These are phyloP conservation scores for Neohortaea acidophila DNA, from an alignment of 495 filamentous ascomycete genomes.

Conservation along the genomic window DNA sequence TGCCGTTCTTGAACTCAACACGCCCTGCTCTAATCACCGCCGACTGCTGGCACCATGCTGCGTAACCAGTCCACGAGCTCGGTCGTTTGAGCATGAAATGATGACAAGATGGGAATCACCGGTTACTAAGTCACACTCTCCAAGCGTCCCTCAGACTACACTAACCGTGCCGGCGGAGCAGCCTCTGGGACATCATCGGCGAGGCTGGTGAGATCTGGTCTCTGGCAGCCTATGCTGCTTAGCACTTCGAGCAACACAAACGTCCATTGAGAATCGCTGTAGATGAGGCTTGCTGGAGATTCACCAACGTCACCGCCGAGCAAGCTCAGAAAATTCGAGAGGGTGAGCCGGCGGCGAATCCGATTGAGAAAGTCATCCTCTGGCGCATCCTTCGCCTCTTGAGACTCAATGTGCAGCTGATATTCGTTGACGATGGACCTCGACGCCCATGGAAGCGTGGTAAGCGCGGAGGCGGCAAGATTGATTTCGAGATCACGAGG, in stretches of 20 bases:
- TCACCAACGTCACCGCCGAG: conserved; percentile 18
- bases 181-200: conserved; percentile 21
- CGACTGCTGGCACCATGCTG: too few species aligned
- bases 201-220: conserved; percentile 15
- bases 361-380: conserved; percentile 21
- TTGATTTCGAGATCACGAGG: conserved; percentile 13
- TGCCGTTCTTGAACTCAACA: too few species aligned
- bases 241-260: conserved; percentile 10
- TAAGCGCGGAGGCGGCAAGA: conserved; percentile 5
- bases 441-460: conserved; percentile 16
- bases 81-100: too few species aligned
- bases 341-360: conserved; percentile 18
- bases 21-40: too few species aligned
- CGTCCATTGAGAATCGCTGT: conserved; percentile 21
- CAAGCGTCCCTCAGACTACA: too few species aligned
- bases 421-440: conserved; percentile 22
- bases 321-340: conserved; percentile 18
- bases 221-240: conserved; percentile 15
- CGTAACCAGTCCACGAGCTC: too few species aligned
- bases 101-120: too few species aligned
- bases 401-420: conserved; percentile 19
- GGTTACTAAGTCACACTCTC: too few species aligned
- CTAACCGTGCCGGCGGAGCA: too few species aligned
- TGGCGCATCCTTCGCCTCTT: conserved; percentile 16
- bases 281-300: conserved; percentile 22